A percentile compares a stretch with the other conserved stretches of the same genome.
Evolutionary conservation across 108 stramenopile species (phyloP).

Genomic region (Nitzschia sp.): DNA sequence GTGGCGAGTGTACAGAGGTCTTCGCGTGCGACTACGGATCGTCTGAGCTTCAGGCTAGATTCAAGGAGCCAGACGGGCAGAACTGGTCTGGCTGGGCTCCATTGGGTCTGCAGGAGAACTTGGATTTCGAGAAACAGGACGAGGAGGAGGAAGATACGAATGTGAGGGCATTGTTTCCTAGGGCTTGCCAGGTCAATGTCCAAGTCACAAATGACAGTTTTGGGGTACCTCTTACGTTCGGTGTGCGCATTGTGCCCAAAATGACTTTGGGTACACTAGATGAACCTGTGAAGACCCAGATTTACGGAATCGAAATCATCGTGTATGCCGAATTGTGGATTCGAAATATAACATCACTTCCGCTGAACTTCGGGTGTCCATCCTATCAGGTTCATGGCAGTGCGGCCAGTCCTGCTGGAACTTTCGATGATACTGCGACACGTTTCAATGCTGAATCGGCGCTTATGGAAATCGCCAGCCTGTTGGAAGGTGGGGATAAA

Average conservation of each 20-base stretch:
- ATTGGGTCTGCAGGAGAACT: slow-evolving; percentile 4
- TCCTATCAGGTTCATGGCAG: slow-evolving; percentile 35
- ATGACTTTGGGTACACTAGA: slow-evolving; percentile 18
- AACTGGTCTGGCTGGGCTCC: slow-evolving; percentile 42
- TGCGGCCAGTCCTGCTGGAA: neutral
- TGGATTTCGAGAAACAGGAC: neutral
- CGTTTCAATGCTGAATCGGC: slow-evolving; percentile 67
- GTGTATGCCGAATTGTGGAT: slow-evolving; percentile 72
- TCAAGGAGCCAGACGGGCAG: slow-evolving; percentile 16
- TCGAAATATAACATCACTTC: slow-evolving; percentile 55
- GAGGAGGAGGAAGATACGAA: slow-evolving; percentile 9
- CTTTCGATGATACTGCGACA: slow-evolving; percentile 30
- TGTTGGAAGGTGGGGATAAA: slow-evolving; percentile 66
- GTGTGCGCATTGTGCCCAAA: slow-evolving; percentile 56
- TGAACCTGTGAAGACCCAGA: slow-evolving; percentile 6
- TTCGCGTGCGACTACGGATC: slow-evolving; percentile 33
- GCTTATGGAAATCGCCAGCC: slow-evolving; percentile 62
- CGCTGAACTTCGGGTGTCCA: slow-evolving; percentile 62
- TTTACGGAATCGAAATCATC: slow-evolving; percentile 57
- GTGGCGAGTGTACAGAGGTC: slow-evolving; percentile 43
- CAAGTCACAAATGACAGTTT: slow-evolving; percentile 37
- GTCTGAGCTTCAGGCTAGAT: slow-evolving; percentile 9
- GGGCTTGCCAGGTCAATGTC: slow-evolving; percentile 40
- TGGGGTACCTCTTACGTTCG: slow-evolving; percentile 53
- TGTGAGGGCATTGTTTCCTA: neutral